Percentiles rank a stretch among this genome's conserved stretches.
Conservation (phyloP, 345 rosid species). For the Odontarrhena argentea region DNA sequence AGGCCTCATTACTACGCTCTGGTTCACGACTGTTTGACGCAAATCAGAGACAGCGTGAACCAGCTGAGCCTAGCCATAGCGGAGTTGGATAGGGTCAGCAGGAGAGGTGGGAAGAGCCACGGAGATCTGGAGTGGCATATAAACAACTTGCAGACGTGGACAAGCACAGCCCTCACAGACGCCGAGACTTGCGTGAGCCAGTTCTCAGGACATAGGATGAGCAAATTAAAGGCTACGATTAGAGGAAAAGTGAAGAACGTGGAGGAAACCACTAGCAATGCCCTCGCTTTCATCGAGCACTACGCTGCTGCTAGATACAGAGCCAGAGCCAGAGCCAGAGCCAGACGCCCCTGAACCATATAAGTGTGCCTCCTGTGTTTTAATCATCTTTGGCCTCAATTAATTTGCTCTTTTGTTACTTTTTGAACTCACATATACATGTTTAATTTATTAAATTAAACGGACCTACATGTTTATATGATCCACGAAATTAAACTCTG, state of each 20-base stretch:
- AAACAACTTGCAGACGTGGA: slow-evolving; percentile 72
- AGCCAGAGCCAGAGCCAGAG: slow-evolving; percentile 46
- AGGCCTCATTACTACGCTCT: slow-evolving; percentile 50
- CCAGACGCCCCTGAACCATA: slow-evolving; percentile 38
- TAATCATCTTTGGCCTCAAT: slow-evolving; percentile 15
- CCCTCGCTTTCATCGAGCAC: slow-evolving; percentile 67
- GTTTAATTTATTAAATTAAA: neutral
- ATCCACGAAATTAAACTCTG: too few species aligned
- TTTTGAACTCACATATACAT: slow-evolving; percentile 5
- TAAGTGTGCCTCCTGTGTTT: slow-evolving; percentile 5
- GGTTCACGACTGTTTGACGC: slow-evolving; percentile 65
- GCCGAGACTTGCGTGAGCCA: slow-evolving; percentile 58
- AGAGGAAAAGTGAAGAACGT: slow-evolving; percentile 77
- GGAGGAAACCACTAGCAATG: slow-evolving; percentile 78
- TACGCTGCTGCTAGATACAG: slow-evolving; percentile 54
- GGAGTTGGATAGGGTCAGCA: slow-evolving; percentile 54
- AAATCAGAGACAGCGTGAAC: slow-evolving; percentile 53
- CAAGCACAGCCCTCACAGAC: slow-evolving; percentile 73
- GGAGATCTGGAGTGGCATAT: slow-evolving; percentile 53
- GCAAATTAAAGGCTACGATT: slow-evolving; percentile 69
- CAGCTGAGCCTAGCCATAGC: slow-evolving; percentile 62
- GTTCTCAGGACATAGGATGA: slow-evolving; percentile 59
- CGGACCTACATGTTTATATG: too few species aligned
- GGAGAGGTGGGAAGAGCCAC: slow-evolving; percentile 16
- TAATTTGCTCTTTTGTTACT: slow-evolving; percentile 7